Conservation (phyloP, 306 rosid genomes). For the Quercus bicolor region DNA sequence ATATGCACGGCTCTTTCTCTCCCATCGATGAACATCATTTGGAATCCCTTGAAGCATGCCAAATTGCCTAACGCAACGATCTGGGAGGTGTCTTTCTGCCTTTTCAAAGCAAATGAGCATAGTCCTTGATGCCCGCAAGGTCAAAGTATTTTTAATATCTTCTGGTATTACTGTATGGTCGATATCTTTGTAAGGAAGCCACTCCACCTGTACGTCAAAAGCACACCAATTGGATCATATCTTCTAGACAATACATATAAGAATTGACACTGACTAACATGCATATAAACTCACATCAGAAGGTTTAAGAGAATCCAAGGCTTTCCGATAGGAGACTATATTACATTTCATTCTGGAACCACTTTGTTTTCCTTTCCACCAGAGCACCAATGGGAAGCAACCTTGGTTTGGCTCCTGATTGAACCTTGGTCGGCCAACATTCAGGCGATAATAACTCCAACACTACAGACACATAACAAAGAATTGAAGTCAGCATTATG, state of each 20-base stretch:
- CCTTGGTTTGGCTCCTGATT: conserved; percentile 52
- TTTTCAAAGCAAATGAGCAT: conserved; percentile 76
- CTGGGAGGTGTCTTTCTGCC: conserved; percentile 74
- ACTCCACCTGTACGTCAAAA: conserved; percentile 52
- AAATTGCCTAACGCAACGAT: conserved; percentile 73
- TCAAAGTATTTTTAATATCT: conserved; percentile 43
- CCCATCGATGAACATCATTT: conserved; percentile 60
- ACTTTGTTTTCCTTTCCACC: conserved; percentile 77
- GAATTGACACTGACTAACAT: background rate
- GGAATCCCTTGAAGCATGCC: conserved; percentile 77
- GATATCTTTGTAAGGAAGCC: conserved; percentile 76
- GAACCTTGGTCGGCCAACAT: conserved; percentile 72
- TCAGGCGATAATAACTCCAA: conserved; percentile 82
- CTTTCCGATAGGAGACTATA: conserved; percentile 70
- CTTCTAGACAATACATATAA: conserved; percentile 2
- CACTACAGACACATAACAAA: conserved; percentile 35
- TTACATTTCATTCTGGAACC: conserved; percentile 63
- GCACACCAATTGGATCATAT: conserved; percentile 17
- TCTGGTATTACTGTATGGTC: conserved; percentile 54
- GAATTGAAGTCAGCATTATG: conserved; percentile 2
- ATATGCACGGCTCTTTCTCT: conserved; percentile 57
- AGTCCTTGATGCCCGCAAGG: conserved; percentile 58
- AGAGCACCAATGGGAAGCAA: conserved; percentile 67
- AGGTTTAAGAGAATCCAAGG: conserved; percentile 70
- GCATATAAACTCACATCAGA: conserved; percentile 50